These are phyloP conservation scores for Leishmania guyanensis DNA, from an alignment of 208 protist species.

Conservation along the genomic window DNA sequence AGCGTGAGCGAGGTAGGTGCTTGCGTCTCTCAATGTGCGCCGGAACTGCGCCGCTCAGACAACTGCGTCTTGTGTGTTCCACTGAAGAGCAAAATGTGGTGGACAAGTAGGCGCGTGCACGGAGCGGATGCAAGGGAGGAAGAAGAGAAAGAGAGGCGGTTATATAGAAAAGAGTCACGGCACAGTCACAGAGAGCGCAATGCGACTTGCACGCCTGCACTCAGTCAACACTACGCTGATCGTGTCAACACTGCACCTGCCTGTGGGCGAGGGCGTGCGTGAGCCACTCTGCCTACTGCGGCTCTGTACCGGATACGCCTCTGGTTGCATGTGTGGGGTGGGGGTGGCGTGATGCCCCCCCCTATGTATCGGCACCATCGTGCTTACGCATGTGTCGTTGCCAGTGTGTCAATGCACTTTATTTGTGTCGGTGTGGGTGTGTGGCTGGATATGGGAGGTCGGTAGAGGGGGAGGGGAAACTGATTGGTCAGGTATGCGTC, in stretches of 20 bases:
- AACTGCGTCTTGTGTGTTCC: not conserved
- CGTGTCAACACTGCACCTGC: not conserved
- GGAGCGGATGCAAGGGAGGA: not conserved
- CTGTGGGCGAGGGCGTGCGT: not conserved
- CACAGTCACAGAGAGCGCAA: not conserved
- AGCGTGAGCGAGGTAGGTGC: not conserved
- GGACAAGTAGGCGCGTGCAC: not conserved
- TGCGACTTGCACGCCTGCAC: not conserved
- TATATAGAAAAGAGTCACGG: not conserved
- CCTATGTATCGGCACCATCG: not conserved
- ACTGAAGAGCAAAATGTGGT: not conserved
- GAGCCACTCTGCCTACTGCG: not conserved
- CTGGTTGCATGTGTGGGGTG: not conserved
- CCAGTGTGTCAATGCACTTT: not conserved
- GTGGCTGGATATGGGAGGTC: not conserved
- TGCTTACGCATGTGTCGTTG: not conserved
- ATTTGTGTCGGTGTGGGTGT: not conserved
- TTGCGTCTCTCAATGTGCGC: not conserved
- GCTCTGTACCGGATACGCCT: not conserved
- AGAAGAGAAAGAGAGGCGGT: not conserved
- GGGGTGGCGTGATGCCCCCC: not conserved
- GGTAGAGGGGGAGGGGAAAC: too few relatives aligned
- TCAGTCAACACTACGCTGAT: not conserved
- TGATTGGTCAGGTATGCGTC: not conserved
- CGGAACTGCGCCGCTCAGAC: not conserved